Conservation (phyloP, 1,284 basidiomycete species). For the Calocybe gambosa region DNA sequence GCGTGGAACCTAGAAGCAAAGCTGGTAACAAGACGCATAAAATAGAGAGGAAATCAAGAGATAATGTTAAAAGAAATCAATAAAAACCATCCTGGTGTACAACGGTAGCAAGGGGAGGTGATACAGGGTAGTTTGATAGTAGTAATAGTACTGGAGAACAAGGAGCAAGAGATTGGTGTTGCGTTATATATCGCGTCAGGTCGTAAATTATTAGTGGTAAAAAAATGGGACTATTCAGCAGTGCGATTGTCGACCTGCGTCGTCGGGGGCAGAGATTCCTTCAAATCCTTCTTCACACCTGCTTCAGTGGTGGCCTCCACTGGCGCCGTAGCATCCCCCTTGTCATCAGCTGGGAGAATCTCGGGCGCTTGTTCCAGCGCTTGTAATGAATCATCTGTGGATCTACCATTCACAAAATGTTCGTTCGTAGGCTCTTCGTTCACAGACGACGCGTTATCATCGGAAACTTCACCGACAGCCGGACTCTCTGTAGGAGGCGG, state of each 20-base stretch:
- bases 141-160: slow-evolving; percentile 10
- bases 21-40: not conserved
- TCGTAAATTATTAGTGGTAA: slow-evolving; percentile 7
- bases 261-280: slow-evolving; percentile 4
- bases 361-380: not conserved
- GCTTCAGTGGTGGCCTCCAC: too few relatives aligned
- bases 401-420: not conserved
- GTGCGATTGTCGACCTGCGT: slow-evolving; percentile 2
- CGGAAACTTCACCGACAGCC: slow-evolving; percentile 1
- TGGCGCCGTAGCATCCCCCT: not conserved
- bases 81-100: slow-evolving; percentile 13
- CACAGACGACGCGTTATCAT: slow-evolving; percentile 11
- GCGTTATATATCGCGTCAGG: slow-evolving; percentile 7
- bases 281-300: slow-evolving; percentile 10
- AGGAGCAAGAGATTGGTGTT: slow-evolving; percentile 3
- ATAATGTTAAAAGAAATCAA: slow-evolving; percentile 6
- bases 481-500: slow-evolving; percentile 7
- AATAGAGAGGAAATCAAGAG: slow-evolving; percentile 2
- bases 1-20: slow-evolving; percentile 1
- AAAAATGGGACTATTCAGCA: slow-evolving; percentile 5
- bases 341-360: not conserved
- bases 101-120: slow-evolving; percentile 8
- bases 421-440: slow-evolving; percentile 7
- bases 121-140: slow-evolving; percentile 14
- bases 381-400: not conserved